Evolutionary conservation across 495 filamentous ascomycete species (phyloP).

Genomic region (Aspergillus bridgeri): DNA sequence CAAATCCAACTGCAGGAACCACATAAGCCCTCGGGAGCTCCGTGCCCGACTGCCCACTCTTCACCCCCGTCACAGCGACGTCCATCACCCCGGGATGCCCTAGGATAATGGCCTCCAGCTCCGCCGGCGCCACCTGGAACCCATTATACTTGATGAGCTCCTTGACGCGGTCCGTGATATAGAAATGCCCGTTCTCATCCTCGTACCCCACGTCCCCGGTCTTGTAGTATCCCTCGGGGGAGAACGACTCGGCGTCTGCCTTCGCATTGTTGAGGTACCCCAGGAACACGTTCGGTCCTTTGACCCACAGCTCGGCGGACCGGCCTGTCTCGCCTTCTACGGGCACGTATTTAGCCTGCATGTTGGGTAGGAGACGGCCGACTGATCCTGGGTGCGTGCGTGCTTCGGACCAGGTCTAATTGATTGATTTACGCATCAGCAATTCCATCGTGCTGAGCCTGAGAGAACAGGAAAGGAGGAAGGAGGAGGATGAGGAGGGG

Average conservation of each 20-base stretch:
- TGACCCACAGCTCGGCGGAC: slow-evolving; percentile 53
- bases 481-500: neutral
- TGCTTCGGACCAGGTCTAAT: slow-evolving; percentile 61
- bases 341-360: slow-evolving; percentile 66
- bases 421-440: too few relatives aligned
- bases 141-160: slow-evolving; percentile 41
- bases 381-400: slow-evolving; percentile 58
- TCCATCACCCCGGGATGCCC: slow-evolving; percentile 24
- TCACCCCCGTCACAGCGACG: slow-evolving; percentile 39
- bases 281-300: slow-evolving; percentile 55
- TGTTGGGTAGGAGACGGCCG: slow-evolving; percentile 68
- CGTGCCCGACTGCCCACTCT: slow-evolving; percentile 55
- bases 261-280: slow-evolving; percentile 52
- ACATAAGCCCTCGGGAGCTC: slow-evolving; percentile 77
- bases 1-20: slow-evolving; percentile 38
- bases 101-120: slow-evolving; percentile 28
- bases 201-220: slow-evolving; percentile 55
- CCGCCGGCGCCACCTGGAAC: slow-evolving; percentile 29
- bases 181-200: slow-evolving; percentile 31
- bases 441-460: too few relatives aligned
- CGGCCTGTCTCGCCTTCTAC: slow-evolving; percentile 32
- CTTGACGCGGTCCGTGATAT: slow-evolving; percentile 35
- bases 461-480: neutral
- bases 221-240: slow-evolving; percentile 42
- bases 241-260: slow-evolving; percentile 38